Conservation (phyloP, 2,329 filamentous ascomycete species). For the Aspergillus oerlinghausenensis region DNA sequence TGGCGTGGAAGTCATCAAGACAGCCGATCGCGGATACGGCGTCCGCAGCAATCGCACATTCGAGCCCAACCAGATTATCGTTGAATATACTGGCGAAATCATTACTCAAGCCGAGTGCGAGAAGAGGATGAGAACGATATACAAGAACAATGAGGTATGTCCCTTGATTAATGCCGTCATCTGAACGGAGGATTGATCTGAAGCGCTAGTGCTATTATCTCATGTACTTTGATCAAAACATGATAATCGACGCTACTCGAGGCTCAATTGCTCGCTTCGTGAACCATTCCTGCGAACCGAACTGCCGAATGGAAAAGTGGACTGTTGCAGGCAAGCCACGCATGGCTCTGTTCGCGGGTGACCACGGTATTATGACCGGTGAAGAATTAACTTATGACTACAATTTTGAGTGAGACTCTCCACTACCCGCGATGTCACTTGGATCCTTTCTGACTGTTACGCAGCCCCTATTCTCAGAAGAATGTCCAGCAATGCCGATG, state of each 20-base stretch:
- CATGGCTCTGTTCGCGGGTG: constrained; percentile 94
- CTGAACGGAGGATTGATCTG: constrained; percentile 8
- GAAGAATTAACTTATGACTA: constrained; percentile 96
- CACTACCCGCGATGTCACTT: neutral
- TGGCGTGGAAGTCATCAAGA: constrained; percentile 93
- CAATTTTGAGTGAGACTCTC: constrained; percentile 58
- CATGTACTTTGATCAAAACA: constrained; percentile 97
- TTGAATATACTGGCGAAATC: constrained; percentile 97
- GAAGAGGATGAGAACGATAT: constrained; percentile 84
- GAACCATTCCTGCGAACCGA: constrained; percentile 94
- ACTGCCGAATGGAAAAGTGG: constrained; percentile 98
- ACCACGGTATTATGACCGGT: constrained; percentile 83
- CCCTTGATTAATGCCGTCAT: neutral
- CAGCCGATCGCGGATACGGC: constrained; percentile 79
- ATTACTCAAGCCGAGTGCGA: constrained; percentile 94
- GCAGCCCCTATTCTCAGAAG: constrained; percentile 54
- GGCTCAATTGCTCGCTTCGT: constrained; percentile 96
- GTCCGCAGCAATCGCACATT: constrained; percentile 89
- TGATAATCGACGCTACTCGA: constrained; percentile 96
- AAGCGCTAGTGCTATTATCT: constrained; percentile 80
- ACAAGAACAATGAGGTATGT: constrained; percentile 86
- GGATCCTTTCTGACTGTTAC: constrained; percentile 8
- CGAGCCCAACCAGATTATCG: constrained; percentile 86
- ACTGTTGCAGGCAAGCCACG: constrained; percentile 88
- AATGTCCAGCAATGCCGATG: constrained; percentile 62